phyloP scores from a whole-genome alignment of 2,329 filamentous ascomycete genomes.

The Alternaria triticimaculans region DNA sequence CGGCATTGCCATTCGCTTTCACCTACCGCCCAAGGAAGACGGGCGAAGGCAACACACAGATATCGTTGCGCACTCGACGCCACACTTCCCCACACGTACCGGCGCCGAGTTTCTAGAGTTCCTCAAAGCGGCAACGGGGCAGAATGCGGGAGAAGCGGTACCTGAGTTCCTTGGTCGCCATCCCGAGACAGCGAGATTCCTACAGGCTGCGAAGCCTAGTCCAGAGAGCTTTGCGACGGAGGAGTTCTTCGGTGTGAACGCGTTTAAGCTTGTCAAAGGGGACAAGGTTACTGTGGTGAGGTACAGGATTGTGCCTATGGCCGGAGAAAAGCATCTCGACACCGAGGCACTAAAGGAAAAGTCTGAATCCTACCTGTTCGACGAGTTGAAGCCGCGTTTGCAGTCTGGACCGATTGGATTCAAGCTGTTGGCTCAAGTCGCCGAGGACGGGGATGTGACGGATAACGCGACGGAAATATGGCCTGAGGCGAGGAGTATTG shows the following conservation, averaged over 20 bases:
- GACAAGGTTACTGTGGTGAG: conserved; percentile 56
- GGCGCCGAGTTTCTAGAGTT: conserved; percentile 62
- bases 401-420: conserved; percentile 51
- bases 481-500: conserved; percentile 59
- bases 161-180: conserved; percentile 55
- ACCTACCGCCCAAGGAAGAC: conserved; percentile 49
- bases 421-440: conserved; percentile 60
- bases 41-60: conserved; percentile 60
- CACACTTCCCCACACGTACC: conserved; percentile 60
- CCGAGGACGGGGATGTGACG: conserved; percentile 55
- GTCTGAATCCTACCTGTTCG: conserved; percentile 56
- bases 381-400: conserved; percentile 54
- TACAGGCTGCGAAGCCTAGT: conserved; percentile 58
- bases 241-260: conserved; percentile 58
- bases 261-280: conserved; percentile 55
- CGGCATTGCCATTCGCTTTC: conserved; percentile 58
- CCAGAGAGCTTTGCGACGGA: conserved; percentile 59
- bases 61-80: conserved; percentile 61
- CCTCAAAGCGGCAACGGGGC: conserved; percentile 50
- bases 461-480: conserved; percentile 60
- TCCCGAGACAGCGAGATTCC: conserved; percentile 57
- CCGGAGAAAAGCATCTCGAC: conserved; percentile 51
- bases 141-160: conserved; percentile 40
- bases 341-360: conserved; percentile 50
- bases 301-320: conserved; percentile 58